A percentile compares a stretch with the other conserved stretches of the same genome.
phyloP scores from a whole-genome alignment of 2,329 filamentous ascomycete species.

The Phialophora chinensis region DNA sequence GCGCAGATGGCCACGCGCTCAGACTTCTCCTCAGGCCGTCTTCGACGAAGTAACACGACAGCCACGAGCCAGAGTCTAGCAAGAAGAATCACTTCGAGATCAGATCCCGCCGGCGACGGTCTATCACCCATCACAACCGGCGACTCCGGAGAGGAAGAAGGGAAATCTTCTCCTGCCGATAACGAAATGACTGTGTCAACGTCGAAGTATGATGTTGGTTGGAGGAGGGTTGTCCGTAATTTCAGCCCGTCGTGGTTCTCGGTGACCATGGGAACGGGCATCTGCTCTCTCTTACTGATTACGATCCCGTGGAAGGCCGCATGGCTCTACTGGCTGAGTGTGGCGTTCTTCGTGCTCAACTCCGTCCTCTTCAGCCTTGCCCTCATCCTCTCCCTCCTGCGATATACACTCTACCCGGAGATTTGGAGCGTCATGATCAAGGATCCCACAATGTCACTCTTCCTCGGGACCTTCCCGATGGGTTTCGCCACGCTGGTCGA shows the following conservation, averaged over 20 bases:
- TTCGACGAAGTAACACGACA: not conserved
- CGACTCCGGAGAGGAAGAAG: not conserved
- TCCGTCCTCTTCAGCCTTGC: conserved; percentile 58
- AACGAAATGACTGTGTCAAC: not conserved
- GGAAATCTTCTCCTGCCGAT: not conserved
- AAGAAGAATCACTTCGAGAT: conserved; percentile 4
- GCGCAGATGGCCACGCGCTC: conserved; percentile 15
- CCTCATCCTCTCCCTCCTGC: conserved; percentile 59
- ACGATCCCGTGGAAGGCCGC: conserved; percentile 65
- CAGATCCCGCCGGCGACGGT: conserved; percentile 8
- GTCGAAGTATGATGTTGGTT: conserved; percentile 48
- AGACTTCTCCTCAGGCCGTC: conserved; percentile 2
- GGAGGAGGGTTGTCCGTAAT: conserved; percentile 48
- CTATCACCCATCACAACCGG: conserved; percentile 4
- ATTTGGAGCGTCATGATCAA: conserved; percentile 71
- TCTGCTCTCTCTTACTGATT: conserved; percentile 67
- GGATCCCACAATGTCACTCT: conserved; percentile 71
- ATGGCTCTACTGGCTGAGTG: conserved; percentile 66
- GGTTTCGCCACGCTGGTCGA: conserved; percentile 71
- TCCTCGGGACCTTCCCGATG: conserved; percentile 73
- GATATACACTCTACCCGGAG: conserved; percentile 69
- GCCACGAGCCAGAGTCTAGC: not conserved
- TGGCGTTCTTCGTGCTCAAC: conserved; percentile 67
- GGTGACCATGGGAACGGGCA: conserved; percentile 71
- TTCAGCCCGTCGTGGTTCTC: conserved; percentile 62